phyloP scores from a whole-genome alignment of 768 basidiomycete species.

The Exidia glandulosa region DNA sequence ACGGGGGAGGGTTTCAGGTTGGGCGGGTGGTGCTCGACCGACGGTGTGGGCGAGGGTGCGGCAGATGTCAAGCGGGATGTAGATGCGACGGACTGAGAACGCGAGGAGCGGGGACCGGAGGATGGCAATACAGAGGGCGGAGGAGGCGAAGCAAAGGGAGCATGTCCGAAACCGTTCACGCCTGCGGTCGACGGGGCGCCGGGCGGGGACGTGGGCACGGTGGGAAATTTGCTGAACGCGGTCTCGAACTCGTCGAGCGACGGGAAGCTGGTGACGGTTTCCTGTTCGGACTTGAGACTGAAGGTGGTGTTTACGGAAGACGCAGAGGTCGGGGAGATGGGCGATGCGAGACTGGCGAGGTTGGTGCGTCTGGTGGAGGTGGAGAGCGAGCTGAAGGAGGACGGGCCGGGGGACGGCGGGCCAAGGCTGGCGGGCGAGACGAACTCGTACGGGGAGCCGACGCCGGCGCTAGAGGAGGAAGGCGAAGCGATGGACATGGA shows the following conservation, averaged over 20 bases:
- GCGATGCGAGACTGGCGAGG: constrained; percentile 14
- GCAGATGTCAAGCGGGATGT: not conserved
- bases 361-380: not conserved
- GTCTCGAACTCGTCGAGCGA: constrained; percentile 32
- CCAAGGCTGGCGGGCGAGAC: constrained; percentile 63
- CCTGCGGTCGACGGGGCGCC: constrained; percentile 20
- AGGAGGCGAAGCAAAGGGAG: not conserved
- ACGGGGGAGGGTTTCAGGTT: constrained; percentile 18
- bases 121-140: constrained; percentile 29
- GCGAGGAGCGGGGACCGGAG: constrained; percentile 15
- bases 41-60: constrained; percentile 1
- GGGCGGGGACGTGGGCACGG: constrained; percentile 1
- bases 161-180: constrained; percentile 29
- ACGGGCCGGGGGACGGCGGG: constrained; percentile 65
- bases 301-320: not conserved
- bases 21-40: constrained; percentile 9
- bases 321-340: constrained; percentile 19
- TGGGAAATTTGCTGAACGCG: not conserved
- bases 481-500: constrained; percentile 21
- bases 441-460: constrained; percentile 51
- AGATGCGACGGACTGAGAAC: constrained; percentile 1
- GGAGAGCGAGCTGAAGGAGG: constrained; percentile 46
- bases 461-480: too few species aligned
- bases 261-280: constrained; percentile 60
- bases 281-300: constrained; percentile 20